These are phyloP conservation scores for Nematodospora valgi DNA, from an alignment of 805 yeast genomes.

Conservation along the genomic window DNA sequence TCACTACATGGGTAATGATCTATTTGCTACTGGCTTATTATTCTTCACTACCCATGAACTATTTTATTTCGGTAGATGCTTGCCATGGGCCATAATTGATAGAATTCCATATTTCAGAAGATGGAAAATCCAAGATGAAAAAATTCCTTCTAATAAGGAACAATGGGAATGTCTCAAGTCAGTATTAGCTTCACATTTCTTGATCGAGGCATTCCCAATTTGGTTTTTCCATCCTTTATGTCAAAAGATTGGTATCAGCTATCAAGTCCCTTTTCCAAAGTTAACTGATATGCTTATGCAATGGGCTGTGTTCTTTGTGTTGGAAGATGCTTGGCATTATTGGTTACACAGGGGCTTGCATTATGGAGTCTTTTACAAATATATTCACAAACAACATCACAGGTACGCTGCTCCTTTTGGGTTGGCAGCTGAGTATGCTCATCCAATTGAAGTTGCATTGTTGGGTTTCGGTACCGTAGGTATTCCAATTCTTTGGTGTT, in stretches of 20 bases:
- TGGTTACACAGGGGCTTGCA: slow-evolving; percentile 58
- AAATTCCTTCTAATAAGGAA: slow-evolving; percentile 51
- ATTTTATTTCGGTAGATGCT: slow-evolving; percentile 56
- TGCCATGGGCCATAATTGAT: slow-evolving; percentile 58
- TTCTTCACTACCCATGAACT: slow-evolving; percentile 54
- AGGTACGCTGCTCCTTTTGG: slow-evolving; percentile 63
- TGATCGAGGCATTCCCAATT: slow-evolving; percentile 59
- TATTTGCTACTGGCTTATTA: slow-evolving; percentile 55
- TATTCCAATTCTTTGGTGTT: slow-evolving; percentile 54
- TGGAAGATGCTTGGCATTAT: slow-evolving; percentile 61
- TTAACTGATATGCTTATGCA: slow-evolving; percentile 39
- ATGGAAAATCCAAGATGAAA: slow-evolving; percentile 53
- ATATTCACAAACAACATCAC: slow-evolving; percentile 60
- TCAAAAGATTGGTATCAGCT: slow-evolving; percentile 44
- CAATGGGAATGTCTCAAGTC: slow-evolving; percentile 62
- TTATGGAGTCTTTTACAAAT: slow-evolving; percentile 52
- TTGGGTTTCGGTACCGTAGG: slow-evolving; percentile 61
- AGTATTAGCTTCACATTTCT: slow-evolving; percentile 53
- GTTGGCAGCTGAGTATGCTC: slow-evolving; percentile 59
- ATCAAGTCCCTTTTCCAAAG: slow-evolving; percentile 53
- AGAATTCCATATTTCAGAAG: slow-evolving; percentile 48
- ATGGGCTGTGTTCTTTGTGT: slow-evolving; percentile 47
- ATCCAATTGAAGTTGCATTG: slow-evolving; percentile 55
- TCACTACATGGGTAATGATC: slow-evolving; percentile 50
- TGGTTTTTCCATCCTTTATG: slow-evolving; percentile 63